Conservation (phyloP, 495 filamentous ascomycete species). For the Trichoderma parareesei region DNA sequence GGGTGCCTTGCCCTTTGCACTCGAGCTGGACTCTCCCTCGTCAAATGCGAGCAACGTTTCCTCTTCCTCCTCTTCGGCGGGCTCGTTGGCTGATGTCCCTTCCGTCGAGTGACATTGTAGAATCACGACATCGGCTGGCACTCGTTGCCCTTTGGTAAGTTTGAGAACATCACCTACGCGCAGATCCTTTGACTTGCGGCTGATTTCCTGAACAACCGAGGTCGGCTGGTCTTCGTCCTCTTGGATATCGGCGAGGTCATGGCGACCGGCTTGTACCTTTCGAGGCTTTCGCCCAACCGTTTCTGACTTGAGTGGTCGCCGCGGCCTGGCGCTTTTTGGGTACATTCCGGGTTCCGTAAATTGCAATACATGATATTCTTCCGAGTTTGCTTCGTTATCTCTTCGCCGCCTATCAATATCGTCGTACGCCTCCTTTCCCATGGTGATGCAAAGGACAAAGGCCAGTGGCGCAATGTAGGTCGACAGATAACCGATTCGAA, state of each 20-base stretch:
- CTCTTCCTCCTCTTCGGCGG: slow-evolving; percentile 16
- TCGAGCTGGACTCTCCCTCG: slow-evolving; percentile 21
- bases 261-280: slow-evolving; percentile 20
- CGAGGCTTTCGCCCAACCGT: slow-evolving; percentile 23
- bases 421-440: slow-evolving; percentile 94
- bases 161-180: slow-evolving; percentile 94
- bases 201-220: slow-evolving; percentile 49
- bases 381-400: slow-evolving; percentile 91
- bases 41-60: slow-evolving; percentile 34
- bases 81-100: slow-evolving; percentile 17
- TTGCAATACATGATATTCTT: slow-evolving; percentile 72
- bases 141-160: slow-evolving; percentile 78
- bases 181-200: slow-evolving; percentile 77
- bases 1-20: slow-evolving; percentile 13
- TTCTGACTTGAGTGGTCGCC: slow-evolving; percentile 30
- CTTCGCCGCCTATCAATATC: slow-evolving; percentile 78
- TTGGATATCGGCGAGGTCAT: slow-evolving; percentile 44
- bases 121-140: slow-evolving; percentile 92
- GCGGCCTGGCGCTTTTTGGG: slow-evolving; percentile 22
- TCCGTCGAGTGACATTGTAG: slow-evolving; percentile 75
- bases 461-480: slow-evolving; percentile 91
- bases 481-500: slow-evolving; percentile 88
- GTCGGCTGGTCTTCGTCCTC: slow-evolving; percentile 35
- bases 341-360: slow-evolving; percentile 44
- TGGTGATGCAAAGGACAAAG: slow-evolving; percentile 82